Conservation (phyloP, 768 basidiomycete genomes). For the Naganishia kalamii region DNA sequence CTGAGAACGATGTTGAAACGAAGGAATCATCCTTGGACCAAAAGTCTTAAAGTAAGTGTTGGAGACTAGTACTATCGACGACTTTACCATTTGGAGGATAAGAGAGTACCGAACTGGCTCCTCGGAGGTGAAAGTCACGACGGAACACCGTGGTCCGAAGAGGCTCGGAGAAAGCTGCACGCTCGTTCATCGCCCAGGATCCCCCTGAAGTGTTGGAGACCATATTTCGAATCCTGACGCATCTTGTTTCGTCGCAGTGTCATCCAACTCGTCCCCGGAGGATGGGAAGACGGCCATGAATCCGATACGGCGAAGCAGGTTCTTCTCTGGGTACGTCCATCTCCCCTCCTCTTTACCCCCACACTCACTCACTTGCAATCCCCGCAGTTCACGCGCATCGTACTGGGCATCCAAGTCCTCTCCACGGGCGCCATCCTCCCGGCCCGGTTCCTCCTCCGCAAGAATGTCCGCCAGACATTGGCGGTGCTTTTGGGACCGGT, state of each 20-base stretch:
- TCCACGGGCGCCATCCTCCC: conserved; percentile 37
- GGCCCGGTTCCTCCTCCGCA: conserved; percentile 16
- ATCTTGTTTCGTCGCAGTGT: conserved; percentile 6
- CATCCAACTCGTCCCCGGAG: conserved; percentile 23
- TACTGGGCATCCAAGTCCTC: conserved; percentile 48
- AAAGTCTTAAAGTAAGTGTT: conserved; percentile 23
- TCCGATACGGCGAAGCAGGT: conserved; percentile 19
- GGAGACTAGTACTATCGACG: too few species aligned
- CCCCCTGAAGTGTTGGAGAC: too few species aligned
- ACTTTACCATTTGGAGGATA: too few species aligned
- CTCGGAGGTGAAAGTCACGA: too few species aligned
- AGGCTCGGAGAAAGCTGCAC: too few species aligned
- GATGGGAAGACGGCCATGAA: conserved; percentile 25
- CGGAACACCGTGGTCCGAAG: too few species aligned
- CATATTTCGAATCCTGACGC: too few species aligned
- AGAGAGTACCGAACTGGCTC: too few species aligned
- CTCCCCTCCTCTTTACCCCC: neutral
- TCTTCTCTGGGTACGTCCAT: conserved; percentile 24
- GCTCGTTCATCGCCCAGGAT: too few species aligned
- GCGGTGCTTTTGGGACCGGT: conserved; percentile 24
- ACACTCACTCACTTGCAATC: neutral
- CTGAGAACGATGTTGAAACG: neutral
- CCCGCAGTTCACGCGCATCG: conserved; percentile 38
- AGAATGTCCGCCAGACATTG: conserved; percentile 18
- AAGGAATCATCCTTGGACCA: conserved; percentile 27